Conservation (phyloP, 2,329 filamentous ascomycete species). For the Trichophyton rubrum region DNA sequence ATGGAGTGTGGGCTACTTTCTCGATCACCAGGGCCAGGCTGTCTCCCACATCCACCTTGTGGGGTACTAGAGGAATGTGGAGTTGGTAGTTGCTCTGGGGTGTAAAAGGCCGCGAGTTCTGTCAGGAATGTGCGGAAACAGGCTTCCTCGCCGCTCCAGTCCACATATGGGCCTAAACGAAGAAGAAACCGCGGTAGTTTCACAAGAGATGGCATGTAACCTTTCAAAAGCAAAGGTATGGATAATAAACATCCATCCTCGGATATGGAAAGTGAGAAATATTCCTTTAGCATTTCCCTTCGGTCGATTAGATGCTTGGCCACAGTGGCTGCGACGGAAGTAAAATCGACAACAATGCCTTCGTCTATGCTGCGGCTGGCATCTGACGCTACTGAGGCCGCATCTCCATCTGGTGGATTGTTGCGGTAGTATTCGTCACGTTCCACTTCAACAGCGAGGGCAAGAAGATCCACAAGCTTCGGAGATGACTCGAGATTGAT, state of each 20-base stretch:
- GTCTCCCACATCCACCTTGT: not conserved
- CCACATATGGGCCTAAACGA: conserved; percentile 71
- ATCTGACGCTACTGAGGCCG: not conserved
- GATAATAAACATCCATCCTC: conserved; percentile 61
- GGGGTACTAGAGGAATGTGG: conserved; percentile 9
- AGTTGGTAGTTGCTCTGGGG: conserved; percentile 65
- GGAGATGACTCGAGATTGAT: conserved; percentile 71
- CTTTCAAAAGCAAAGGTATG: conserved; percentile 76
- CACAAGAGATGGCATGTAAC: conserved; percentile 71
- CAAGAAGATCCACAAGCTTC: conserved; percentile 55
- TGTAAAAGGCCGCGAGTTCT: conserved; percentile 82
- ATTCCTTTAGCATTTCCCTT: conserved; percentile 79
- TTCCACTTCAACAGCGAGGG: conserved; percentile 61
- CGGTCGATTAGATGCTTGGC: conserved; percentile 48
- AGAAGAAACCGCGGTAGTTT: conserved; percentile 86
- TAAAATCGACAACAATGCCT: conserved; percentile 53
- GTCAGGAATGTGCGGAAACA: conserved; percentile 79
- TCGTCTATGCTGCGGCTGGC: conserved; percentile 37
- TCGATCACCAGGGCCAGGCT: not conserved
- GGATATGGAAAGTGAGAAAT: conserved; percentile 78
- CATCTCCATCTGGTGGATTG: not conserved
- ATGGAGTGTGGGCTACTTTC: not conserved
- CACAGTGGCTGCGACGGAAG: conserved; percentile 49
- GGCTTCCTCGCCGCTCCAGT: conserved; percentile 71
- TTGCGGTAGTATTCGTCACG: conserved; percentile 31